Evolutionary conservation across 2,329 filamentous ascomycete species (phyloP), one percentile per base, ranked within the genome.

Genomic region (Mariannaea sp.): DNA sequence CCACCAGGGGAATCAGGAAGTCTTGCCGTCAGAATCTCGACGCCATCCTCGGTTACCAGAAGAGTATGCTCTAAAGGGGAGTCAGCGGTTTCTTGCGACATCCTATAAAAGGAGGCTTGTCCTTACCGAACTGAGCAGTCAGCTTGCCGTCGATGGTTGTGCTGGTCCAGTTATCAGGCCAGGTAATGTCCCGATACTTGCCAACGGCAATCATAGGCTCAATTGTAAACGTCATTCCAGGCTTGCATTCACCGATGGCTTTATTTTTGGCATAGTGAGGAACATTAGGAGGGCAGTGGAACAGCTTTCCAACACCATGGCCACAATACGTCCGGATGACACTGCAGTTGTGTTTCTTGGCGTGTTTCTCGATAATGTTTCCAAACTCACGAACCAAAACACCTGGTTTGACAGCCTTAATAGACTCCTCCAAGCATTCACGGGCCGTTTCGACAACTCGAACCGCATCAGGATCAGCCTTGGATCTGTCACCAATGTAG

Each of bases 211-310:
- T 92, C 94, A 99, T 99, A 13, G 94, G 94, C 76, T 99, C 94
- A 57, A 99, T 99, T 1, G 94, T 99, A 68, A 99, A 99, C 60
- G 92, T 96, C 92, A 97, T 97, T 48, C 94, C 94, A 0, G 90
- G 87, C 77, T 97, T 97, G 55, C 92, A 94, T 65, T 89, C 86
- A 42, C 94, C 94, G 1, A 97, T 89, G 0, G 93, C 91, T 83
- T 97, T 99, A 77, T 97, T 99, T 81, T 96, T 97, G 53, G 88
- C 93, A 69, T 99, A 99, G 73, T 99, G 94, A 5, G 94, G 94
- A 46, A 99, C 87, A 70, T 95, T 97, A 1, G 94, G 94, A 22
- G 92, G 85, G 71, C 87, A 89, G 75, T 99, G 94, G 81, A 99
- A 99, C 36, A 96, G 80, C 60, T 85, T 88, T 75, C 96, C 96